These are phyloP conservation scores for Phragmites australis DNA, from an alignment of 176 grass and related monocot species.

Conservation along the genomic window DNA sequence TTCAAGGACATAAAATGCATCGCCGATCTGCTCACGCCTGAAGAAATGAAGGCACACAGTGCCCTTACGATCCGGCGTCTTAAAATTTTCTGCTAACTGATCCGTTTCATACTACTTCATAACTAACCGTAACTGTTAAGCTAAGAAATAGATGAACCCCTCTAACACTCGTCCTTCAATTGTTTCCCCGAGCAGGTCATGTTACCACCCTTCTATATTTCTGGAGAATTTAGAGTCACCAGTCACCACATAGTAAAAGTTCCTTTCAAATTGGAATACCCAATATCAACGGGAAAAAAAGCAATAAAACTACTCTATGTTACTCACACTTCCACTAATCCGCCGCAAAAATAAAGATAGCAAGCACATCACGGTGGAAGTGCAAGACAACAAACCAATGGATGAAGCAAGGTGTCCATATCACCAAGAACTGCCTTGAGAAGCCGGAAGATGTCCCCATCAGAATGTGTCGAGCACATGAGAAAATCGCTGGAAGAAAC, in stretches of 20 bases:
- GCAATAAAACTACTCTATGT: neutral
- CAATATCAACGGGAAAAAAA: slow-evolving; percentile 14
- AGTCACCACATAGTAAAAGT: neutral
- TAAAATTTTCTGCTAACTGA: too few species aligned
- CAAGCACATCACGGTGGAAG: neutral
- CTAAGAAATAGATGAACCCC: too few species aligned
- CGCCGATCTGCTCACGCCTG: too few species aligned
- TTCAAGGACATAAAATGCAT: too few species aligned
- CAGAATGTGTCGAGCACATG: slow-evolving; percentile 10
- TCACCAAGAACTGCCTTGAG: slow-evolving; percentile 38
- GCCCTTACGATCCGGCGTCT: too few species aligned
- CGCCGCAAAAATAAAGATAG: neutral
- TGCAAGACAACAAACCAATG: slow-evolving; percentile 17
- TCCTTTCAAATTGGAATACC: neutral
- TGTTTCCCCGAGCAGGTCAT: neutral
- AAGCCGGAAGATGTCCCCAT: neutral
- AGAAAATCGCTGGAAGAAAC: slow-evolving; percentile 41
- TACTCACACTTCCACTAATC: neutral
- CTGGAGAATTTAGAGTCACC: neutral
- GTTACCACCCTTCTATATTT: neutral
- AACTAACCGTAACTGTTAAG: too few species aligned
- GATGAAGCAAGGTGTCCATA: slow-evolving; percentile 24
- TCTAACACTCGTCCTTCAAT: neutral
- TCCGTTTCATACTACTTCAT: too few species aligned
- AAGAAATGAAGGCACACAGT: too few species aligned